Percentiles rank a stretch among this genome's conserved stretches.
These are phyloP conservation scores for Coemansia sp. DNA, from an alignment of 192 early-diverging fungal species.

Conservation along the genomic window DNA sequence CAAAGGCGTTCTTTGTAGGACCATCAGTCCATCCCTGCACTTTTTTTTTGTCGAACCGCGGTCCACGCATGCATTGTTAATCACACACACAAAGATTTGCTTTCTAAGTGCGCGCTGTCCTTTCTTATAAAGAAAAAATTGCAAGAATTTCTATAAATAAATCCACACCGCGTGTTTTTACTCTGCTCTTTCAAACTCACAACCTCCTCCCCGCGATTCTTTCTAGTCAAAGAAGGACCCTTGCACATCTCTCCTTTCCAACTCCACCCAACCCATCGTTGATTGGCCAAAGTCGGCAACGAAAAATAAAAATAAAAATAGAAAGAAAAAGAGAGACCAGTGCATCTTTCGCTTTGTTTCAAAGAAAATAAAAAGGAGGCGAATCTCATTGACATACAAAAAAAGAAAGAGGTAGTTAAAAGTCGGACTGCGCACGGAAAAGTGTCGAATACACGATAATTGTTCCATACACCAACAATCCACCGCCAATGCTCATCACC, in stretches of 20 bases:
- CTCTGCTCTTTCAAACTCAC: background rate
- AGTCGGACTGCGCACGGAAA: slow-evolving; percentile 48
- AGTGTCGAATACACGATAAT: slow-evolving; percentile 65
- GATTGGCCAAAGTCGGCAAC: background rate
- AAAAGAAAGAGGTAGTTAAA: slow-evolving; percentile 20
- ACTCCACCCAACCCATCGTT: background rate
- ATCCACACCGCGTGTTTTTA: background rate
- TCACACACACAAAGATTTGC: background rate
- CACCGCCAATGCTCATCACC: slow-evolving; percentile 88
- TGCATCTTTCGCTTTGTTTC: background rate
- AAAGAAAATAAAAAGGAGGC: background rate
- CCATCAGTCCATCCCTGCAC: background rate
- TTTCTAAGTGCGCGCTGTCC: background rate
- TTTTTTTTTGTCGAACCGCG: background rate
- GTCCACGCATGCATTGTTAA: slow-evolving; percentile 3
- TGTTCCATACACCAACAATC: slow-evolving; percentile 91
- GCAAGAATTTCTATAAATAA: background rate
- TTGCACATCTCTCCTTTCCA: background rate
- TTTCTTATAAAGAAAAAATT: background rate
- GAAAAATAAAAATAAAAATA: too few relatives aligned
- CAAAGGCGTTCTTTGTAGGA: background rate
- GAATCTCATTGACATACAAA: background rate
- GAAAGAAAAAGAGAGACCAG: background rate
- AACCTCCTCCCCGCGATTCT: background rate
- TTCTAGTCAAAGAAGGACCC: background rate